Conservation (phyloP, 306 rosid genomes). For the Cucumis sativus region DNA sequence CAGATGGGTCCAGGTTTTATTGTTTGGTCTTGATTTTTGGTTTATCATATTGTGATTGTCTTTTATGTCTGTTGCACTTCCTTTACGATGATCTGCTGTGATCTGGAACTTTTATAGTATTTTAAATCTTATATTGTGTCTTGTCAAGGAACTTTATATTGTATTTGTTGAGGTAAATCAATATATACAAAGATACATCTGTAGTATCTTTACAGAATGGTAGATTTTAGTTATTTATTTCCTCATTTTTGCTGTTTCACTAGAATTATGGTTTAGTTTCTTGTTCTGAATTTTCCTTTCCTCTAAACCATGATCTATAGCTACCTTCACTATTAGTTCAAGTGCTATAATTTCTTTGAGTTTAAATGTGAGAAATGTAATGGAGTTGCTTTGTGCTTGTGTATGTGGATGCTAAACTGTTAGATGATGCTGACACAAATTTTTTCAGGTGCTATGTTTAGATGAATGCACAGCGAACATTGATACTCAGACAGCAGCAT, state of each 20-base stretch:
- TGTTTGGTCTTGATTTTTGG: no score
- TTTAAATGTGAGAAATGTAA: neutral
- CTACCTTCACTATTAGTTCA: neutral
- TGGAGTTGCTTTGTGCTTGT: neutral
- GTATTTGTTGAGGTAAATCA: no score
- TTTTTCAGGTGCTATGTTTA: slow-evolving; percentile 75
- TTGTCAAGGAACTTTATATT: no score
- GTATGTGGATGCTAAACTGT: neutral
- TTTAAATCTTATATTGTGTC: no score
- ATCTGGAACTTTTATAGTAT: no score
- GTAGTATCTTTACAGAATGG: no score
- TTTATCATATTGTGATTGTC: no score
- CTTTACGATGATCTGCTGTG: no score
- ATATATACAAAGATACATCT: no score
- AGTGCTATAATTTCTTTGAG: neutral
- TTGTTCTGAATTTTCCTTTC: neutral
- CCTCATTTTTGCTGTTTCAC: neutral
- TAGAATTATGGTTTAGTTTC: neutral
- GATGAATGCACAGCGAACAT: slow-evolving; percentile 95
- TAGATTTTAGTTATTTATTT: neutral
- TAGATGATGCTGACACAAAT: neutral
- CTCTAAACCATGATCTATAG: neutral
- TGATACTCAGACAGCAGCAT: slow-evolving; percentile 74
- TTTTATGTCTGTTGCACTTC: no score
- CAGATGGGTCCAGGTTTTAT: no score